Evolutionary conservation across 2,329 filamentous ascomycete genomes (phyloP).

Genomic region (Diaporthe nobilis): DNA sequence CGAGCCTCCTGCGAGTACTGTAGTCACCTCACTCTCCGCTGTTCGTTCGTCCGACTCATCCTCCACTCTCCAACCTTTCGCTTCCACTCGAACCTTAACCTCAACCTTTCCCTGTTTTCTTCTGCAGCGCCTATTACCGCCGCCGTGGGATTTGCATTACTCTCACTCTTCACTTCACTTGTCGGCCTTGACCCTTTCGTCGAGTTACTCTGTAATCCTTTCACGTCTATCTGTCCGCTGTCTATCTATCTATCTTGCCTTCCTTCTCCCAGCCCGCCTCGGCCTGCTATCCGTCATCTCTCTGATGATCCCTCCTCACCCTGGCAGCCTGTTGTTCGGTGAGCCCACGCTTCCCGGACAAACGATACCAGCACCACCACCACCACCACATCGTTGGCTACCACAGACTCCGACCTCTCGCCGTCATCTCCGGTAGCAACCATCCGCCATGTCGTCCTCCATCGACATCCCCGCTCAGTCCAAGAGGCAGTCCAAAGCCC

Average conservation of each 20-base stretch:
- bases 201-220: slow-evolving; percentile 21
- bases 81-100: slow-evolving; percentile 22
- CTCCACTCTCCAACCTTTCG: slow-evolving; percentile 28
- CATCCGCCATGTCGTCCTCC: slow-evolving; percentile 72
- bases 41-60: slow-evolving; percentile 36
- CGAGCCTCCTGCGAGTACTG: slow-evolving; percentile 13
- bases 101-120: slow-evolving; percentile 18
- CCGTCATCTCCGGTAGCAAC: slow-evolving; percentile 35
- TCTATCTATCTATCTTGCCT: not conserved
- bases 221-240: slow-evolving; percentile 1
- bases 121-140: slow-evolving; percentile 25
- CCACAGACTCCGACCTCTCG: not conserved
- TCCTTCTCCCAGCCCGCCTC: slow-evolving; percentile 15
- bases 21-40: slow-evolving; percentile 37
- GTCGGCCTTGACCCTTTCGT: slow-evolving; percentile 19
- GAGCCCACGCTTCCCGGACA: slow-evolving; percentile 30
- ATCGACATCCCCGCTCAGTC: slow-evolving; percentile 74
- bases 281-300: slow-evolving; percentile 23
- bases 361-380: slow-evolving; percentile 10
- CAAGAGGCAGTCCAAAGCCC: slow-evolving; percentile 53
- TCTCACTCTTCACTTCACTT: slow-evolving; percentile 12
- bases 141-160: slow-evolving; percentile 31
- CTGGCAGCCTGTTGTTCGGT: slow-evolving; percentile 34
- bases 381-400: slow-evolving; percentile 11
- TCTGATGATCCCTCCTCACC: slow-evolving; percentile 33